Evolutionary conservation across 345 rosid species (phyloP).

Genomic region (Sapria himalayana): DNA sequence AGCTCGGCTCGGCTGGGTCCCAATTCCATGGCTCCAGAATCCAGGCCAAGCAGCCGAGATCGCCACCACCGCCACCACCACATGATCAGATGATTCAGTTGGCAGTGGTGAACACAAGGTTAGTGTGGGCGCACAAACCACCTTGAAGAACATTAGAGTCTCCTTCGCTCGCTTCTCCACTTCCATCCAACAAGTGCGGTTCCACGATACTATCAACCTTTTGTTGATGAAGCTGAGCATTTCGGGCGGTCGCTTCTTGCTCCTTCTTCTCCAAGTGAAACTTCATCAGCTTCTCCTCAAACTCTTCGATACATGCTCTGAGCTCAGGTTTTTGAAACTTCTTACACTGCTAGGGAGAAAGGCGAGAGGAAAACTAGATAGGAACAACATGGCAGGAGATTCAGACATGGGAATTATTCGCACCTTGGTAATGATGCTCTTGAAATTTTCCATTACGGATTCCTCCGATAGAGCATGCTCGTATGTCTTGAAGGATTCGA

Average conservation of each 20-base stretch:
- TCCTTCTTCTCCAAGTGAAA: slow-evolving; percentile 81
- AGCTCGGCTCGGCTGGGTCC: no score
- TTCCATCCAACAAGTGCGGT: slow-evolving; percentile 13
- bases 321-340: slow-evolving; percentile 93
- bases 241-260: slow-evolving; percentile 80
- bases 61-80: no score
- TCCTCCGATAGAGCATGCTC: slow-evolving; percentile 72
- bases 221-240: slow-evolving; percentile 56
- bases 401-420: slow-evolving; percentile 1
- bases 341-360: slow-evolving; percentile 38
- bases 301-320: slow-evolving; percentile 74
- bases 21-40: no score
- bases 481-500: slow-evolving; percentile 65
- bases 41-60: no score
- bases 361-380: slow-evolving; percentile 5
- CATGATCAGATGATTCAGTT: no score
- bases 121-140: no score
- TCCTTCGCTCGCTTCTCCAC: slow-evolving; percentile 25
- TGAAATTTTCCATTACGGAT: slow-evolving; percentile 65
- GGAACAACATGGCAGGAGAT: neutral
- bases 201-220: slow-evolving; percentile 33
- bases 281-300: slow-evolving; percentile 82
- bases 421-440: slow-evolving; percentile 81
- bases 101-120: no score
- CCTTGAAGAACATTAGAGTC: slow-evolving; percentile 35